These are phyloP conservation scores for Phialophora macrospora DNA, from an alignment of 2,329 filamentous ascomycete species.

Conservation along the genomic window DNA sequence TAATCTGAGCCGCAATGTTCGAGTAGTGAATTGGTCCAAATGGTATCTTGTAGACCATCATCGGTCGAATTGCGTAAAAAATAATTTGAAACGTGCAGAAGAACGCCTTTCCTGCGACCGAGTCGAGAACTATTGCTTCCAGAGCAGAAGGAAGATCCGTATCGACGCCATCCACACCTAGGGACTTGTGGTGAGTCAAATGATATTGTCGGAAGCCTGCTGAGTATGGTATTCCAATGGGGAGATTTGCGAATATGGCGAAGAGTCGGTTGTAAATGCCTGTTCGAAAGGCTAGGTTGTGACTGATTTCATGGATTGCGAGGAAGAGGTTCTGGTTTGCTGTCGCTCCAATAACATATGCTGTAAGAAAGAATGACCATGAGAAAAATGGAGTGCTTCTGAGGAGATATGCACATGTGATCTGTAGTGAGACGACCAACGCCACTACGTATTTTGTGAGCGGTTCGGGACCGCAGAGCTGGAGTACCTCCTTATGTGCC, in stretches of 20 bases:
- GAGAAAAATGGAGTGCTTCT: constrained; percentile 79
- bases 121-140: constrained; percentile 92
- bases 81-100: constrained; percentile 99
- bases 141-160: constrained; percentile 91
- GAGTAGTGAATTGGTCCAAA: constrained; percentile 82
- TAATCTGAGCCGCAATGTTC: constrained; percentile 77
- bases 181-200: constrained; percentile 97
- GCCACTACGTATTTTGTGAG: constrained; percentile 92
- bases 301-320: constrained; percentile 97
- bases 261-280: constrained; percentile 79
- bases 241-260: constrained; percentile 91
- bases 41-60: constrained; percentile 88
- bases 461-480: constrained; percentile 94
- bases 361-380: constrained; percentile 81
- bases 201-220: constrained; percentile 97
- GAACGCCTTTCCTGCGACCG: constrained; percentile 91
- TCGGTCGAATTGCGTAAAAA: constrained; percentile 95
- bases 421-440: constrained; percentile 80
- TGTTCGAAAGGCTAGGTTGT: constrained; percentile 91
- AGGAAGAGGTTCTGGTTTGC: constrained; percentile 98
- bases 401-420: constrained; percentile 76
- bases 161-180: constrained; percentile 93
- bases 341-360: constrained; percentile 90
- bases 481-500: constrained; percentile 95
- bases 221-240: constrained; percentile 94